Conservation (phyloP, 305 asterid genomes). For the Rubia peregrina region DNA sequence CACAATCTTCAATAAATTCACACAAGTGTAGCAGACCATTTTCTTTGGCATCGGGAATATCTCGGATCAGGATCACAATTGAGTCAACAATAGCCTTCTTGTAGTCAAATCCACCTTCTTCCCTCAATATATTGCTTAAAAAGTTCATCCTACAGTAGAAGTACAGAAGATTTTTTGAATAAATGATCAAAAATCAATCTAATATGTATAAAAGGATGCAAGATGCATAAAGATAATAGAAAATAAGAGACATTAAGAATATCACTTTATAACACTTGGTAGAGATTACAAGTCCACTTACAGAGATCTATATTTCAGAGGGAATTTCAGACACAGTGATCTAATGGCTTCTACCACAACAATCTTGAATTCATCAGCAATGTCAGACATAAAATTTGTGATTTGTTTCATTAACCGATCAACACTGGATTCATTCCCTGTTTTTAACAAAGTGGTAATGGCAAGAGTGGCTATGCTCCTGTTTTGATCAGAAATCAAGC, state of each 20-base stretch:
- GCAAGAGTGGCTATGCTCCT: conserved; percentile 99
- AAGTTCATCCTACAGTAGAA: conserved; percentile 72
- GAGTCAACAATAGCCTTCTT: conserved; percentile 98
- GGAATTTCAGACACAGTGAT: conserved; percentile 94
- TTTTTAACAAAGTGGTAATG: conserved; percentile 90
- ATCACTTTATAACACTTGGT: conserved; percentile 10
- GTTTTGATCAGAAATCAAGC: conserved; percentile 95
- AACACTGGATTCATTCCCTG: conserved; percentile 95
- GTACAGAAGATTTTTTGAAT: conserved; percentile 1
- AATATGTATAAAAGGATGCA: neutral
- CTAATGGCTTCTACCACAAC: conserved; percentile 98
- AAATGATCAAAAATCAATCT: neutral
- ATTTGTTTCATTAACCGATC: conserved; percentile 98
- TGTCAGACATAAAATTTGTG: conserved; percentile 96
- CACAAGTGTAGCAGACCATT: conserved; percentile 90
- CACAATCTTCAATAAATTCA: conserved; percentile 99
- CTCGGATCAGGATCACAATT: conserved; percentile 91
- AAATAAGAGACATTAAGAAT: conserved; percentile 6
- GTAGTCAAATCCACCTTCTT: conserved; percentile 99
- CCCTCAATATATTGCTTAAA: conserved; percentile 94
- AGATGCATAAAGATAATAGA: neutral
- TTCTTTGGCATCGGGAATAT: conserved; percentile 99
- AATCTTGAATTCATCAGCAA: conserved; percentile 98
- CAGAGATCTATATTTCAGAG: conserved; percentile 96
- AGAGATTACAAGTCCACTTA: conserved; percentile 39